Conservation (phyloP, 495 filamentous ascomycete species). For the Arthonia radiata region DNA sequence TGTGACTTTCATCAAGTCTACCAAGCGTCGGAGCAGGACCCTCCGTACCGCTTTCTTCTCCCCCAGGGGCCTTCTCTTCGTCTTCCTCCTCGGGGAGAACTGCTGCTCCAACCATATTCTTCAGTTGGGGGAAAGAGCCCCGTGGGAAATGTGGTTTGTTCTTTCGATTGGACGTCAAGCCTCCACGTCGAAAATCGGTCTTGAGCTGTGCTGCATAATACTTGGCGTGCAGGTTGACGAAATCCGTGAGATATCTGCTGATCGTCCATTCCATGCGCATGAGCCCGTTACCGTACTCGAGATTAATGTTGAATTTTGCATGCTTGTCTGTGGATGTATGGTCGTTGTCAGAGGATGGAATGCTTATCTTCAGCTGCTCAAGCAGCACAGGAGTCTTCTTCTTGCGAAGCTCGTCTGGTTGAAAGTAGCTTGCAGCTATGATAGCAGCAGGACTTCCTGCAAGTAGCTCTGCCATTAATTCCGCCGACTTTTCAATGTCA, state of each 20-base stretch:
- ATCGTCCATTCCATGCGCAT: constrained; percentile 97
- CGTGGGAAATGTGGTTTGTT: constrained; percentile 75
- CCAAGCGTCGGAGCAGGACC: too few relatives aligned
- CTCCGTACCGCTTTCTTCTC: too few relatives aligned
- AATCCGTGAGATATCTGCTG: constrained; percentile 62
- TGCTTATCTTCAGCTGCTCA: constrained; percentile 76
- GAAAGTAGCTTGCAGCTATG: constrained; percentile 89
- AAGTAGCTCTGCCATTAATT: constrained; percentile 82
- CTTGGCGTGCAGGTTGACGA: constrained; percentile 75
- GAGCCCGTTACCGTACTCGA: constrained; percentile 89
- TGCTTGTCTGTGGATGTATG: constrained; percentile 45
- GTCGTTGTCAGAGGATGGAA: constrained; percentile 42
- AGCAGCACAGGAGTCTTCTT: constrained; percentile 82
- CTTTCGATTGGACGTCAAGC: constrained; percentile 23
- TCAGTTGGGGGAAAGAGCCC: constrained; percentile 76
- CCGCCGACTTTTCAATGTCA: constrained; percentile 85
- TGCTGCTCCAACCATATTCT: constrained; percentile 46
- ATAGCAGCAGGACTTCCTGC: constrained; percentile 78
- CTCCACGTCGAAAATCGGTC: too few relatives aligned
- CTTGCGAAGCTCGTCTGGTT: constrained; percentile 88
- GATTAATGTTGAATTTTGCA: constrained; percentile 64
- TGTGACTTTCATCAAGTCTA: too few relatives aligned
- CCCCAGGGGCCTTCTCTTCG: constrained; percentile 38
- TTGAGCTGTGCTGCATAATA: too few relatives aligned
- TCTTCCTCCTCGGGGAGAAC: constrained; percentile 60